Conservation (phyloP, 176 grass and related monocot species). For the Neostapfia colusana region DNA sequence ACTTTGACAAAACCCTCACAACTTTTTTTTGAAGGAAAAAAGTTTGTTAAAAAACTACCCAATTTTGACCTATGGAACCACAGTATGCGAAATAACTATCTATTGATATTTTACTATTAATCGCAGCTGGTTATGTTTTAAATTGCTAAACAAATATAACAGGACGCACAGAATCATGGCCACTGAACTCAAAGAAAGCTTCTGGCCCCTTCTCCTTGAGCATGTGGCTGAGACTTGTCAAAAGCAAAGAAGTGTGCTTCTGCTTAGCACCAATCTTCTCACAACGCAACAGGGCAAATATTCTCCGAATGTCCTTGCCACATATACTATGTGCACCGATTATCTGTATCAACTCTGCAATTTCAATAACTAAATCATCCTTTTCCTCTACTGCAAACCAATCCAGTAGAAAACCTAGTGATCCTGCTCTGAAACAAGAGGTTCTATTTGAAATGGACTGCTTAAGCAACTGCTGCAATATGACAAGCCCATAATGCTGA, state of each 20-base stretch:
- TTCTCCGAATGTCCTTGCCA: constrained; percentile 90
- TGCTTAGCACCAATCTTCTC: constrained; percentile 69
- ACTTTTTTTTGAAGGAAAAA: background rate
- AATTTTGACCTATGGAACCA: background rate
- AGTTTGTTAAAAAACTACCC: background rate
- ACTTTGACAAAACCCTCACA: background rate
- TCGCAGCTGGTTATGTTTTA: background rate
- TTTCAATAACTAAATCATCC: constrained; percentile 74
- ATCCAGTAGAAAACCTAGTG: constrained; percentile 92
- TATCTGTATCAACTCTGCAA: constrained; percentile 84
- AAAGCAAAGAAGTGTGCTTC: constrained; percentile 73
- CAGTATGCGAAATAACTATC: background rate
- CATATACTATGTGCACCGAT: constrained; percentile 95
- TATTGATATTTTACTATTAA: background rate
- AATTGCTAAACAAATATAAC: background rate
- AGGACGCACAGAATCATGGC: constrained; percentile 84
- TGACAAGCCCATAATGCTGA: constrained; percentile 85
- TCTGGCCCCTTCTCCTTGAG: constrained; percentile 98
- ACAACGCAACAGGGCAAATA: constrained; percentile 82
- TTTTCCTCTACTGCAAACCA: constrained; percentile 77
- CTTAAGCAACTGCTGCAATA: constrained; percentile 81
- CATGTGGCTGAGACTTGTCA: constrained; percentile 87
- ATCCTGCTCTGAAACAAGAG: constrained; percentile 85
- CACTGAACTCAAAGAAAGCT: constrained; percentile 91
- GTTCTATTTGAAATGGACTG: constrained; percentile 87